Evolutionary conservation across 2,329 filamentous ascomycete genomes (phyloP), one percentile per base, ranked within the genome.

Genomic region (Decorospora gaudefroyi): DNA sequence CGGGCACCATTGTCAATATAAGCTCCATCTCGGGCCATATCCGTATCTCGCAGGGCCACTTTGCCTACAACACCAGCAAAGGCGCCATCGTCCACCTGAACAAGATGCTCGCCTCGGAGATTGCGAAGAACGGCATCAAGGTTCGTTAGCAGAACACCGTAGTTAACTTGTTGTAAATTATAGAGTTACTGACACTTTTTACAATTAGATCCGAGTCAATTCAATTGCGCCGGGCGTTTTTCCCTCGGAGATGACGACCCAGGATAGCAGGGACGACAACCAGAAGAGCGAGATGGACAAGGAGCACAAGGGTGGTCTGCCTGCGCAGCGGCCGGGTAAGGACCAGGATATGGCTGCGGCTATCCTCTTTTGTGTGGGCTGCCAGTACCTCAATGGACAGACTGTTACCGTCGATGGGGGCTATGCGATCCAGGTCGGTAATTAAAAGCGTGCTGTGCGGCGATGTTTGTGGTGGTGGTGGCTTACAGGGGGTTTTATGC

Each of bases 261-360:
- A 74, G 4, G 74, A 75, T 32, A 76, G 73, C 43, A 74, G 58
- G 7, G 58, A 74, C 23, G 73, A 76, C 11, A 75, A 77, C 50
- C 77, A 82, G 68, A 82, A 81, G 72, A 77, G 72, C 19, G 65
- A 76, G 46, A 72, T 82, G 46, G 73, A 74, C 6, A 80, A 78
- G 67, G 76, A 78, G 42, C 72, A 77, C 53, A 78, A 77, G 59
- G 72, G 70, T 40, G 76, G 76, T 35, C 68, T 79, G 35, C 77
- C 78, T 6, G 75, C 77, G 4, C 68, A 69, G 46, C 60, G 78
- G 29, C 79, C 79, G 0, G 82, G 81, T 0, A 76, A 79, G 17
- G 82, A 84, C 51, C 64, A 76, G 21, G 81, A 84, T 57, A 83
- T 84, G 74, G 80, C 78, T 0, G 74, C 75, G 28, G 78, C 77